Evolutionary conservation across 2,329 filamentous ascomycete species (phyloP).

Genomic region (Fusarium annulatum): DNA sequence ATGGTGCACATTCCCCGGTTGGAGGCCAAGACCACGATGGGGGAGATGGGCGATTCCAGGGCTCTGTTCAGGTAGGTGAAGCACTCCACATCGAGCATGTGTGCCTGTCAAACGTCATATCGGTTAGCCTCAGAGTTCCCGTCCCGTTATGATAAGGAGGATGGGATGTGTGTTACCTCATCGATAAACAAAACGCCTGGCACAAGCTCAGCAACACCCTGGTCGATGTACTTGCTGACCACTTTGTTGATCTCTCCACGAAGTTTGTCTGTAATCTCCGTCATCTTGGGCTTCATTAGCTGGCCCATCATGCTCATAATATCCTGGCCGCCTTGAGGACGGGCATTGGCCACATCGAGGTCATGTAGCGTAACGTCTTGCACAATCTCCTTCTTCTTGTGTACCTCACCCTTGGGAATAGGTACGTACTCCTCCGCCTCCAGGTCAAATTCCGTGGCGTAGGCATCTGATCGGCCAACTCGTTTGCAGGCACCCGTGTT

Average conservation of each 20-base stretch:
- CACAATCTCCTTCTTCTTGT: conserved; percentile 99
- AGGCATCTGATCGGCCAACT: conserved; percentile 94
- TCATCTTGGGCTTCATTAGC: conserved; percentile 99
- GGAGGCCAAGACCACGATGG: conserved; percentile 96
- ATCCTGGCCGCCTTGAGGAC: conserved; percentile 96
- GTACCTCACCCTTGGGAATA: conserved; percentile 97
- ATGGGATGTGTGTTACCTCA: conserved; percentile 70
- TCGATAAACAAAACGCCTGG: conserved; percentile 98
- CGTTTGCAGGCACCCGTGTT: conserved; percentile 99
- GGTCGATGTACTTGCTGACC: conserved; percentile 98
- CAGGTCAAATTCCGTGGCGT: conserved; percentile 97
- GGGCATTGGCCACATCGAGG: conserved; percentile 92
- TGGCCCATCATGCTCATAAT: conserved; percentile 99
- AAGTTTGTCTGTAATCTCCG: conserved; percentile 98
- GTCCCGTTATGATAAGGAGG: conserved; percentile 26
- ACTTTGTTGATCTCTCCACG: conserved; percentile 98
- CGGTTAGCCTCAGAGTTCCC: conserved; percentile 38
- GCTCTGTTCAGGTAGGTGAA: conserved; percentile 99
- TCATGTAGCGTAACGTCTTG: conserved; percentile 98
- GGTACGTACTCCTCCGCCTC: conserved; percentile 99
- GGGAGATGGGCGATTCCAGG: conserved; percentile 93
- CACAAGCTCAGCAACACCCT: conserved; percentile 97
- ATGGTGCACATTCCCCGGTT: conserved; percentile 96
- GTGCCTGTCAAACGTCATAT: conserved; percentile 70
- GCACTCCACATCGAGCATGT: conserved; percentile 99